Conservation (phyloP, 1,284 basidiomycete genomes). For the Xerocomus nothofagi region DNA sequence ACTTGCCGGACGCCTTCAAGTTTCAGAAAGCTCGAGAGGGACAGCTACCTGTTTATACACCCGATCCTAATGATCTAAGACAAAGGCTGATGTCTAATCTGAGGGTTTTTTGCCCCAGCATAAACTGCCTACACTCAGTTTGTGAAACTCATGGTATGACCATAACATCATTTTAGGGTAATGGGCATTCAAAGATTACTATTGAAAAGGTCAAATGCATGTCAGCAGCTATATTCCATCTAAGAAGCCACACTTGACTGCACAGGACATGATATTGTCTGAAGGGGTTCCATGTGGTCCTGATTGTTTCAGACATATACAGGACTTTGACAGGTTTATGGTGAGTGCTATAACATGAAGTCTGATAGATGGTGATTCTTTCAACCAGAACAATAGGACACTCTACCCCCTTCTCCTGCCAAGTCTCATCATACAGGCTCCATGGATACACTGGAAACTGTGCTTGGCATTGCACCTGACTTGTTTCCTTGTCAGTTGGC, state of each 20-base stretch:
- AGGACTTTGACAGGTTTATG: slow-evolving; percentile 24
- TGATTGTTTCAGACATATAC: slow-evolving; percentile 41
- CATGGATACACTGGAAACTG: slow-evolving; percentile 26
- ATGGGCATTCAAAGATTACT: background rate
- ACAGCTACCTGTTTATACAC: slow-evolving; percentile 14
- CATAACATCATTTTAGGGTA: background rate
- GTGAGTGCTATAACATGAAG: background rate
- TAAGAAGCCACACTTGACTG: slow-evolving; percentile 34
- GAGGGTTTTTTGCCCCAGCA: slow-evolving; percentile 51
- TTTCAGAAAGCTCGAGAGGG: background rate
- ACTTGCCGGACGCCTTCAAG: slow-evolving; percentile 28
- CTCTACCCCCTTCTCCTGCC: slow-evolving; percentile 22
- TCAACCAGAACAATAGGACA: slow-evolving; percentile 18
- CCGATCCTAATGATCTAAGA: slow-evolving; percentile 28
- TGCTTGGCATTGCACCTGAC: slow-evolving; percentile 41
- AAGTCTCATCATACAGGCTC: slow-evolving; percentile 15
- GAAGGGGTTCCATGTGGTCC: slow-evolving; percentile 38
- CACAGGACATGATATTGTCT: slow-evolving; percentile 30
- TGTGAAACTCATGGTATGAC: slow-evolving; percentile 51
- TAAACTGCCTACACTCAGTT: slow-evolving; percentile 49
- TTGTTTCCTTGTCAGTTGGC: slow-evolving; percentile 40
- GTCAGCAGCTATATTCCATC: slow-evolving; percentile 25
- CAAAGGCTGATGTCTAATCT: slow-evolving; percentile 38
- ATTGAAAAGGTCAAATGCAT: slow-evolving; percentile 12
- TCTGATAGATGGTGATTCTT: no score